These are phyloP conservation scores for Capsella rubella DNA, from an alignment of 441 rosid species.

Conservation along the genomic window DNA sequence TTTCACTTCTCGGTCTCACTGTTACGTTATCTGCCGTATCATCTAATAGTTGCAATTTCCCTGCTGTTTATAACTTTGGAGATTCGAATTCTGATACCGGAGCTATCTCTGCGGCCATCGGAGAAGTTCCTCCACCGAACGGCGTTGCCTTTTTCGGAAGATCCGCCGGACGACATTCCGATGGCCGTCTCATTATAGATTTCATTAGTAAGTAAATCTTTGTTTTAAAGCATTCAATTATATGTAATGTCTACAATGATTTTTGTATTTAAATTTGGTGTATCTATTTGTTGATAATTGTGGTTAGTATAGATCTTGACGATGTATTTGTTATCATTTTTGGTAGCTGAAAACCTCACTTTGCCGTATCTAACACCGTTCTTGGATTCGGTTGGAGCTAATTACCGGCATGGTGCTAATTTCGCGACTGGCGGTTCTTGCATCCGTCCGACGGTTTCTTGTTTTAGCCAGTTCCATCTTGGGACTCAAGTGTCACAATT, in stretches of 20 bases:
- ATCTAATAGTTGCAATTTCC: slow-evolving; percentile 54
- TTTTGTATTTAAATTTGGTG: background rate
- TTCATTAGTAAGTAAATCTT: slow-evolving; percentile 57
- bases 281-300: background rate
- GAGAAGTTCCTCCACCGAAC: slow-evolving; percentile 60
- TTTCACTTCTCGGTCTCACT: slow-evolving; percentile 7
- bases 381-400: slow-evolving; percentile 67
- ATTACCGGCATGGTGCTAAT: slow-evolving; percentile 70
- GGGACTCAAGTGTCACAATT: slow-evolving; percentile 77
- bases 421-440: slow-evolving; percentile 77
- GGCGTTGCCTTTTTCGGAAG: slow-evolving; percentile 80
- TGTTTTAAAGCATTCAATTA: background rate
- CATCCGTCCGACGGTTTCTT: slow-evolving; percentile 58
- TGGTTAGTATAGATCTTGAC: background rate
- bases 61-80: slow-evolving; percentile 76
- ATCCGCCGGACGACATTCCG: slow-evolving; percentile 75
- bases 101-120: slow-evolving; percentile 57
- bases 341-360: slow-evolving; percentile 62
- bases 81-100: slow-evolving; percentile 92
- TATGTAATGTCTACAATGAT: background rate
- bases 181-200: slow-evolving; percentile 81
- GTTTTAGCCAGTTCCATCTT: slow-evolving; percentile 73
- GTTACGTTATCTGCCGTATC: background rate
- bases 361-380: slow-evolving; percentile 67
- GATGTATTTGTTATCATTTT: slow-evolving; percentile 2